A percentile compares a stretch with the other conserved stretches of the same genome.
Conservation (phyloP, 2,329 filamentous ascomycete species). For the Cryphonectria japonica region DNA sequence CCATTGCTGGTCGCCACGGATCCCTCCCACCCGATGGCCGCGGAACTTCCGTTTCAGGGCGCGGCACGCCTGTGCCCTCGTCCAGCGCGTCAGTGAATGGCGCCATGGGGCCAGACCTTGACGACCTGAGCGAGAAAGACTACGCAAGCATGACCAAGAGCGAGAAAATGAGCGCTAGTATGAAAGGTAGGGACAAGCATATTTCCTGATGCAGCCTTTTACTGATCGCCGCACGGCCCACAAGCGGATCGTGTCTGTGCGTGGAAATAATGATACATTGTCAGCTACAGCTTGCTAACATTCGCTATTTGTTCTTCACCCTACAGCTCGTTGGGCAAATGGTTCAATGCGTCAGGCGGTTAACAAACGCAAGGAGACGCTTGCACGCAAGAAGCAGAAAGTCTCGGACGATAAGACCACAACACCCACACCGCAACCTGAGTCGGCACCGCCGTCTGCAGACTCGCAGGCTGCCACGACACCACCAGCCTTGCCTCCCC, state of each 20-base stretch:
- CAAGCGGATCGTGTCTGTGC: no score
- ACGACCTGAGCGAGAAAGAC: conserved; percentile 51
- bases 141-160: conserved; percentile 67
- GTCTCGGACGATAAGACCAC: conserved; percentile 26
- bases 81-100: conserved; percentile 36
- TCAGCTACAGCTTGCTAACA: conserved; percentile 12
- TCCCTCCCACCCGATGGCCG: conserved; percentile 25
- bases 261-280: neutral
- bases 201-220: neutral
- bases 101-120: conserved; percentile 37
- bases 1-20: conserved; percentile 11
- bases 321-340: conserved; percentile 60
- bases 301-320: conserved; percentile 7
- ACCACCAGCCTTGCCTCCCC: conserved; percentile 7
- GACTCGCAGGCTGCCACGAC: conserved; percentile 18
- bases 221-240: neutral
- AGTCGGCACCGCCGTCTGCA: conserved; percentile 22
- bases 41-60: conserved; percentile 38
- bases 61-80: conserved; percentile 32
- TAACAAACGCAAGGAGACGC: conserved; percentile 62
- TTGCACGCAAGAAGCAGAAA: conserved; percentile 58
- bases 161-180: conserved; percentile 68
- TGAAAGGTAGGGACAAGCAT: conserved; percentile 58
- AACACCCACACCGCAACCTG: conserved; percentile 24
- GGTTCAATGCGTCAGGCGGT: conserved; percentile 65